phyloP scores from a whole-genome alignment of 495 filamentous ascomycete species.

The Neurospora discreta region DNA sequence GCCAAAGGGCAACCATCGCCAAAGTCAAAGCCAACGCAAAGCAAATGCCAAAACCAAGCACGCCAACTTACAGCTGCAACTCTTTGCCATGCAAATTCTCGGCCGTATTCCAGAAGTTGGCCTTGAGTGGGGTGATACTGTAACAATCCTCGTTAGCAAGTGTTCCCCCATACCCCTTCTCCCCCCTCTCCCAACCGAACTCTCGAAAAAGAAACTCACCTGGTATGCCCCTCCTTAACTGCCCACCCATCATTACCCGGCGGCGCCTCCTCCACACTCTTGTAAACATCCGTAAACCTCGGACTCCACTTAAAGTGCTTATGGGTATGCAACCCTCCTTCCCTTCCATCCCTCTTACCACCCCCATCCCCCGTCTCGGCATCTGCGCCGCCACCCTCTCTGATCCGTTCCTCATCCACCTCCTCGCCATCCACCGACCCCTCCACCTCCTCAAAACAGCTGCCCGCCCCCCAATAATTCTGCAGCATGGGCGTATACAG shows the following conservation, averaged over 20 bases:
- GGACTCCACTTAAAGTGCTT: constrained; percentile 94
- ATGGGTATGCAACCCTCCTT: constrained; percentile 42
- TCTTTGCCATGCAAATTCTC: constrained; percentile 50
- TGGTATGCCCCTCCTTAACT: constrained; percentile 77
- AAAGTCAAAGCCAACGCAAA: not conserved
- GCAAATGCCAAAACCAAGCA: not conserved
- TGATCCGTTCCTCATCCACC: constrained; percentile 54
- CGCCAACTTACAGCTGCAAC: constrained; percentile 74
- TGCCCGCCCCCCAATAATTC: constrained; percentile 71
- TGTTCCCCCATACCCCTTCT: not conserved
- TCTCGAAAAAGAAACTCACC: constrained; percentile 41
- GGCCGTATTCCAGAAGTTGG: constrained; percentile 81
- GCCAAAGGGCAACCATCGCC: not conserved
- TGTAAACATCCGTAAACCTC: constrained; percentile 72
- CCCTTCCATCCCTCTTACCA: not conserved
- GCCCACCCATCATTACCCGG: constrained; percentile 94
- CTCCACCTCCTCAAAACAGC: constrained; percentile 70
- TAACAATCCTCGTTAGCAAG: not conserved
- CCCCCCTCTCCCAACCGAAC: not conserved
- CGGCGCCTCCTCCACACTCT: constrained; percentile 63
- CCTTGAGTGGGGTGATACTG: constrained; percentile 82
- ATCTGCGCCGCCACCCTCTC: constrained; percentile 38
- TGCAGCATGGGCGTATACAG: constrained; percentile 75
- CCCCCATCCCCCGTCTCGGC: constrained; percentile 18
- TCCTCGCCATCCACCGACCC: constrained; percentile 46